Evolutionary conservation across 768 basidiomycete genomes (phyloP).

Genomic region (Leccinum rimulosum): DNA sequence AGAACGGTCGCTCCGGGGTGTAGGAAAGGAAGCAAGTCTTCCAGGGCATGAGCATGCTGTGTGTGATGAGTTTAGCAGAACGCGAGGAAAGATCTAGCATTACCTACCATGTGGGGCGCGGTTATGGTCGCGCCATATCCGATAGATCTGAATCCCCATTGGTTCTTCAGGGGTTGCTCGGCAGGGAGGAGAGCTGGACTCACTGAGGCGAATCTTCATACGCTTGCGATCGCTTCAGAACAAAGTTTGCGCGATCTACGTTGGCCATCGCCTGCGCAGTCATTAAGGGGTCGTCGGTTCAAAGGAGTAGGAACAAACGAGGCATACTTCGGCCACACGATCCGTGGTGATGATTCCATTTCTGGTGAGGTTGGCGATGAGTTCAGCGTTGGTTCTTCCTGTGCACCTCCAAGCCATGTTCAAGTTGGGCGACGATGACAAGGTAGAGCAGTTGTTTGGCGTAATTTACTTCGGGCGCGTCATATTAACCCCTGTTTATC

Average conservation of each 20-base stretch:
- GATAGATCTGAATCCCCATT: conserved; percentile 50
- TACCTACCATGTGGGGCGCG: conserved; percentile 96
- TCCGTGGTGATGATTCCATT: conserved; percentile 57
- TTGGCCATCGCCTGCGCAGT: conserved; percentile 58
- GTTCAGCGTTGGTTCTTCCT: conserved; percentile 67
- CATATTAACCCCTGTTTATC: conserved; percentile 7
- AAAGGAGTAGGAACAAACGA: neutral
- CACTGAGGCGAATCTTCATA: conserved; percentile 82
- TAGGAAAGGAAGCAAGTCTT: conserved; percentile 73
- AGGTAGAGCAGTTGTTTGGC: conserved; percentile 8
- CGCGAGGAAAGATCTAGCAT: conserved; percentile 4
- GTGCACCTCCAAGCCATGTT: conserved; percentile 82
- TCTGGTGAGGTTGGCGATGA: conserved; percentile 63
- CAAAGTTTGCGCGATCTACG: conserved; percentile 72
- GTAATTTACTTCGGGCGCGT: conserved; percentile 3
- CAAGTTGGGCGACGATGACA: neutral
- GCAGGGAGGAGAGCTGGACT: conserved; percentile 28
- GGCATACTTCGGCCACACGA: conserved; percentile 51
- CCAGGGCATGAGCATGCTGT: conserved; percentile 85
- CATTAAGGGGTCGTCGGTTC: neutral
- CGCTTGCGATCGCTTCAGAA: conserved; percentile 46
- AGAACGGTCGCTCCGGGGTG: conserved; percentile 72
- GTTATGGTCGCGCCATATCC: conserved; percentile 90
- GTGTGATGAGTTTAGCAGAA: neutral
- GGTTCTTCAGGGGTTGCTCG: neutral